Percentiles rank a stretch among this genome's conserved stretches.
Evolutionary conservation across 2,329 filamentous ascomycete species (phyloP).

Genomic region (Neopestalotiopsis sp.): DNA sequence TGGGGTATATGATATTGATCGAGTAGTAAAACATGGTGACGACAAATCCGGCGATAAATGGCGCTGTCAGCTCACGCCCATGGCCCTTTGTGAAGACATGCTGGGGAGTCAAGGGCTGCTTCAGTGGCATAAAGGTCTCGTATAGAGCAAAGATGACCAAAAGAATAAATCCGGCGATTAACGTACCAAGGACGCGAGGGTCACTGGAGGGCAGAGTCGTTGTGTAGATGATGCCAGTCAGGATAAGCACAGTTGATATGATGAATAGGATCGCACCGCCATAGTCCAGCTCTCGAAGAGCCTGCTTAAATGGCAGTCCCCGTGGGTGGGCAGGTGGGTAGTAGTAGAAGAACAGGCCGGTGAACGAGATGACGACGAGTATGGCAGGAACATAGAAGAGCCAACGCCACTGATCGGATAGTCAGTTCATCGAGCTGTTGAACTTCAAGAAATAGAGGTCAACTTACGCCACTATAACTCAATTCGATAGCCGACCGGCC

Average conservation of each 20-base stretch:
- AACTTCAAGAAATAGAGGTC: background rate
- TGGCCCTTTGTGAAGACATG: constrained; percentile 48
- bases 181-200: constrained; percentile 40
- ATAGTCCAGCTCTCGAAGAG: constrained; percentile 43
- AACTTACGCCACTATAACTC: constrained; percentile 30
- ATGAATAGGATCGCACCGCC: constrained; percentile 43
- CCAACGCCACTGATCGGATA: constrained; percentile 43
- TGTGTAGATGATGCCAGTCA: constrained; percentile 46
- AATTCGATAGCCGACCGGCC: constrained; percentile 44
- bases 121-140: constrained; percentile 42
- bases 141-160: constrained; percentile 43
- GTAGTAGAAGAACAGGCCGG: constrained; percentile 45
- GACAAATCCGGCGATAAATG: constrained; percentile 48
- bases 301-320: constrained; percentile 39
- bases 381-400: constrained; percentile 50
- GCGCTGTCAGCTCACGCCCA: constrained; percentile 53
- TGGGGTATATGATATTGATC: constrained; percentile 50
- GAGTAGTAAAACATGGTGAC: constrained; percentile 59
- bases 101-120: constrained; percentile 47
- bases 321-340: constrained; percentile 37
- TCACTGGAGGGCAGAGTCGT: constrained; percentile 40
- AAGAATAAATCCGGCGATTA: constrained; percentile 40
- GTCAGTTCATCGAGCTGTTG: background rate
- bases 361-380: constrained; percentile 46
- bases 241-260: constrained; percentile 39